These are phyloP conservation scores for Colletotrichum orbiculare DNA, from an alignment of 2,329 filamentous ascomycete species.

Conservation along the genomic window DNA sequence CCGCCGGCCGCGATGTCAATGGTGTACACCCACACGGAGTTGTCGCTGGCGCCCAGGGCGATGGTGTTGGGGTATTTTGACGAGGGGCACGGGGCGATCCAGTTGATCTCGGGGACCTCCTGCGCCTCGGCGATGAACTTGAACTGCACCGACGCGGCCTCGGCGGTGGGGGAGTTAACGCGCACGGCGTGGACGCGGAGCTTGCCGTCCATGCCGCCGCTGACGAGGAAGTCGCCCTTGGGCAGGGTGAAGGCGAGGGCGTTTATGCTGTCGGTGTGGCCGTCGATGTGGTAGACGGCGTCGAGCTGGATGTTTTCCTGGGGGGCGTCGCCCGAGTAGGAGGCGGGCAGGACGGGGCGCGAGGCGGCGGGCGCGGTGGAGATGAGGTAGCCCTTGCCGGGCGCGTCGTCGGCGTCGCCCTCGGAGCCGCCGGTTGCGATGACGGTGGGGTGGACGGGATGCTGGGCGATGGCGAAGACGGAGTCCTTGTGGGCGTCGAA, in stretches of 20 bases:
- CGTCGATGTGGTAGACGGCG: constrained; percentile 80
- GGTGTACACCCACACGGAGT: constrained; percentile 96
- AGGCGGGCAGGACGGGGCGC: constrained; percentile 78
- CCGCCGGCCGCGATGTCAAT: constrained; percentile 73
- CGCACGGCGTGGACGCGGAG: constrained; percentile 75
- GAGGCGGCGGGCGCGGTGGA: constrained; percentile 74
- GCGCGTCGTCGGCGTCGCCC: constrained; percentile 66
- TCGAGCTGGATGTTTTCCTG: constrained; percentile 66
- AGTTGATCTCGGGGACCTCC: constrained; percentile 96
- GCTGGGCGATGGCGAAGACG: constrained; percentile 94
- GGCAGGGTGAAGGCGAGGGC: constrained; percentile 86
- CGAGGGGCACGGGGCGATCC: constrained; percentile 82
- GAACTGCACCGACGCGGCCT: constrained; percentile 56
- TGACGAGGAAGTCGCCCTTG: constrained; percentile 84
- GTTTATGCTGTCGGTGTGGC: constrained; percentile 92
- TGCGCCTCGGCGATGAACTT: constrained; percentile 80
- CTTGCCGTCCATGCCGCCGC: constrained; percentile 87
- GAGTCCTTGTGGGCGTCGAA: constrained; percentile 92
- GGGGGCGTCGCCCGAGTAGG: constrained; percentile 69
- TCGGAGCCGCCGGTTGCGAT: constrained; percentile 87
- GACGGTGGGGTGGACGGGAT: constrained; percentile 81
- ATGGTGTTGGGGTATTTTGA: constrained; percentile 80
- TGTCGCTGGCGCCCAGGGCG: constrained; percentile 89
- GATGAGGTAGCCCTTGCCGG: constrained; percentile 87
- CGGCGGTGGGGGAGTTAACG: constrained; percentile 51